A percentile compares a stretch with the other conserved stretches of the same genome.
These are phyloP conservation scores for Eleusine indica DNA, from an alignment of 176 grass and related monocot genomes.

Conservation along the genomic window DNA sequence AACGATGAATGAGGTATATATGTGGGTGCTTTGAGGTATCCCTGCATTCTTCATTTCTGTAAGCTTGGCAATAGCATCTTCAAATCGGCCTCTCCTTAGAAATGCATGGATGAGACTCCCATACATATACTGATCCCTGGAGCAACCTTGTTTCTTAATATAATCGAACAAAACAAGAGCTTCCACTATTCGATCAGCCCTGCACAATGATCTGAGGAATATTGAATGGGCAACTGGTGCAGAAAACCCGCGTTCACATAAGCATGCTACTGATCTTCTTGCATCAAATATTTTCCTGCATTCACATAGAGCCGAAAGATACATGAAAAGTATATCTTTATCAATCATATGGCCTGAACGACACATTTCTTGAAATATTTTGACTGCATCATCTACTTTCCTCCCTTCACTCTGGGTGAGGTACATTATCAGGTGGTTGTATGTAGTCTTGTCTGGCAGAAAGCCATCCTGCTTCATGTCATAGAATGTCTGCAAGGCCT, in stretches of 20 bases:
- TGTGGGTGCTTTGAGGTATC: constrained; percentile 55
- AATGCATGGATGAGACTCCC: constrained; percentile 80
- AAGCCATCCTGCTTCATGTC: constrained; percentile 66
- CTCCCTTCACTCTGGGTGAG: constrained; percentile 67
- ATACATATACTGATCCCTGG: constrained; percentile 64
- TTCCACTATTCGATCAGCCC: constrained; percentile 60
- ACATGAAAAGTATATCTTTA: constrained; percentile 53
- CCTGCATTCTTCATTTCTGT: constrained; percentile 75
- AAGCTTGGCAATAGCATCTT: constrained; percentile 67
- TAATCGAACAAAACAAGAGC: constrained; percentile 55
- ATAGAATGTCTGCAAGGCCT: constrained; percentile 61
- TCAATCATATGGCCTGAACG: constrained; percentile 57
- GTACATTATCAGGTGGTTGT: constrained; percentile 73
- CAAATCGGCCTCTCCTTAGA: constrained; percentile 56
- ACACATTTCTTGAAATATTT: constrained; percentile 78
- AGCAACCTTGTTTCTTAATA: constrained; percentile 60
- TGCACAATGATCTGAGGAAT: constrained; percentile 74
- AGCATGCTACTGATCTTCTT: constrained; percentile 47
- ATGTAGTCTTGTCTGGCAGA: constrained; percentile 61
- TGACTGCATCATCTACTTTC: constrained; percentile 67
- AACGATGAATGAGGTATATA: constrained; percentile 76
- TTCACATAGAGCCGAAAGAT: constrained; percentile 75
- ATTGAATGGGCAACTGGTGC: constrained; percentile 60
- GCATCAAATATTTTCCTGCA: constrained; percentile 61
- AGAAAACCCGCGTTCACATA: constrained; percentile 71